Base-by-base conservation (phyloP, 345 rosid genomes). In the Rhizophora mangle region DNA sequence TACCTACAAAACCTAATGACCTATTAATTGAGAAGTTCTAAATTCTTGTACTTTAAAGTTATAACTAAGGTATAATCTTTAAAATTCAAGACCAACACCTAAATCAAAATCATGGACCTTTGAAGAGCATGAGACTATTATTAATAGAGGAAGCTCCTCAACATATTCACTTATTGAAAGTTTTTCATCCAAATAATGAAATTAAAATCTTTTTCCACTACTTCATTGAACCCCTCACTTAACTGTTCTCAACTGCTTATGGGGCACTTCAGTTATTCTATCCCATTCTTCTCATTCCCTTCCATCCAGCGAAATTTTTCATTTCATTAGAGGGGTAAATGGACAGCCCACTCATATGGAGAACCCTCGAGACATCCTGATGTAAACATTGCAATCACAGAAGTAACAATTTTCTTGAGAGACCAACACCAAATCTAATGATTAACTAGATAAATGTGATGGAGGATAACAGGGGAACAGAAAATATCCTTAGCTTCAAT, bases 401-500 rank as follows among this genome's bases (percentile, higher is more conserved):
- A 13, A 4, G 9, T 22, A 29, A 30, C 13, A 30, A 8, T 27
- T 19, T 30, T 32, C 10, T 37, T n/a, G 22, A 32, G 57, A 9
- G 68, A 6, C 36, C 59, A 26, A 13, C 11, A 53, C 13, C 47
- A 30, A 65, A 47, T 27, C 18, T 4, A 13, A 43, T 43, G 18
- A 43, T 2, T 7, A 34, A 34, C 37, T 13, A 43, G 15, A 43
- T 34, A 6, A 18, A 31, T 13, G 24, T 3, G 22, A 10, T 21
- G 10, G 20, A 26, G 59, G 24, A 65, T 54, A 24, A 10, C 30
- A 22, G 54, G 18, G 30, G 21, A 32, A 55, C 15, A 52, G 26
- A 24, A n/a, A 29, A 56, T 18, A 34, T 68, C 46, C 66, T 16
- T 27, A 57, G 62, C 22, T 75, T 60, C 68, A 52, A 65, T 22